phyloP scores from a whole-genome alignment of 345 rosid genomes.

The Punica granatum region DNA sequence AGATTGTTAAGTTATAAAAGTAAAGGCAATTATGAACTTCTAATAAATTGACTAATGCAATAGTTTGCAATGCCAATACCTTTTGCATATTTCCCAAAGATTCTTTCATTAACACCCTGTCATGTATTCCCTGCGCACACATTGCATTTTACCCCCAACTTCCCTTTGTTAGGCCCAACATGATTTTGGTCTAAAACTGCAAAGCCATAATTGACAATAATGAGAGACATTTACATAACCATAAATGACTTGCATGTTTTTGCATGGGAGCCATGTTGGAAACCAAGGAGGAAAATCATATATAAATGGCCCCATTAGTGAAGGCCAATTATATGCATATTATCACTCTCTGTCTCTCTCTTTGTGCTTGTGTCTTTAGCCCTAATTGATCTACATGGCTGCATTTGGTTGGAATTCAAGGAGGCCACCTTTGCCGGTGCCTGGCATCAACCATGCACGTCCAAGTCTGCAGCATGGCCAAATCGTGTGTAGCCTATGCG shows the following conservation, averaged over 20 bases:
- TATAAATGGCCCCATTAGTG: not conserved
- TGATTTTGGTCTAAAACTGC: not conserved
- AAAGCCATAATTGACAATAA: not conserved
- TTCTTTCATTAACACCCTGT: not conserved
- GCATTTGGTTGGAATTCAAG: not conserved
- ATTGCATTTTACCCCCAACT: not conserved
- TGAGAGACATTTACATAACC: not conserved
- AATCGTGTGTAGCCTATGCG: not conserved
- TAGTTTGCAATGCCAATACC: too few relatives aligned
- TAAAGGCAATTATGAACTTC: too few relatives aligned
- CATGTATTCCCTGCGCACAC: not conserved
- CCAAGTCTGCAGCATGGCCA: not conserved
- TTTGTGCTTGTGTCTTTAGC: not conserved
- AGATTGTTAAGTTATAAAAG: too few relatives aligned
- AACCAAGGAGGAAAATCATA: not conserved
- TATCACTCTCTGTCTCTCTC: not conserved
- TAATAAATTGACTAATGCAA: too few relatives aligned
- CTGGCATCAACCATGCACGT: not conserved
- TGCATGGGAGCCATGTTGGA: not conserved
- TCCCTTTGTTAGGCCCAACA: not conserved
- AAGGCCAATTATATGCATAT: not conserved
- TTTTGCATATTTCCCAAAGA: not conserved
- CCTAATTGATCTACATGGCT: not conserved
- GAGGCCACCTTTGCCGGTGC: not conserved
- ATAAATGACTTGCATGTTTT: constrained; percentile 1